Evolutionary conservation across 2,329 filamentous ascomycete species (phyloP).

Genomic region (Xylariaceae sp.): DNA sequence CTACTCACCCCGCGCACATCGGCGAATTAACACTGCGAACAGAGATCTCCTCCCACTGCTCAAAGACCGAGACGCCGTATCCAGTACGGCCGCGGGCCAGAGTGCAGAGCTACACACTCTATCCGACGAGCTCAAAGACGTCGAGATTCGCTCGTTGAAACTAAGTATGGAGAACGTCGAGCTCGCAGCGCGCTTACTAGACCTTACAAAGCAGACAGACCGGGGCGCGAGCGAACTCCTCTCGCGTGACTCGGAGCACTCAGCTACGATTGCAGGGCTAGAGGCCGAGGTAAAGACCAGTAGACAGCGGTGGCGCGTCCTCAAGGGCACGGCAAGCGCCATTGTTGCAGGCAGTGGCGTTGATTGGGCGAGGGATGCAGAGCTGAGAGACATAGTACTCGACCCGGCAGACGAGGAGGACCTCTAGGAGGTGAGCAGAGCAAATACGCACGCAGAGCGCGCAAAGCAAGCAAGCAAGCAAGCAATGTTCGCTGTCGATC

Average conservation of each 20-base stretch:
- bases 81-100: constrained; percentile 57
- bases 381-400: constrained; percentile 64
- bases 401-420: constrained; percentile 52
- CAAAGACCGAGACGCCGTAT: constrained; percentile 61
- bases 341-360: constrained; percentile 76
- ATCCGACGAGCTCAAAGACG: constrained; percentile 47
- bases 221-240: constrained; percentile 45
- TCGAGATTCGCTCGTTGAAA: constrained; percentile 54
- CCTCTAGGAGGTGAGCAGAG: constrained; percentile 1
- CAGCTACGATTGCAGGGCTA: constrained; percentile 51
- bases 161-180: constrained; percentile 56
- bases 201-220: constrained; percentile 54
- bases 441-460: too few relatives aligned
- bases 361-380: constrained; percentile 69
- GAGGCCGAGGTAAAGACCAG: constrained; percentile 57
- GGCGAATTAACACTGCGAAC: constrained; percentile 14
- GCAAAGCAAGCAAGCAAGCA: too few relatives aligned
- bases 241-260: constrained; percentile 47
- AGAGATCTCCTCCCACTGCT: constrained; percentile 65
- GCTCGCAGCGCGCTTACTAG: constrained; percentile 57
- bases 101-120: constrained; percentile 48
- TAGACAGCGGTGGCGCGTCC: constrained; percentile 63
- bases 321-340: constrained; percentile 75
- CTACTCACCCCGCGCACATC: not conserved
- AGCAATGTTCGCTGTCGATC: not conserved